These are phyloP conservation scores for Cenchrus purpureus DNA, from an alignment of 176 grass and related monocot genomes.

Conservation along the genomic window DNA sequence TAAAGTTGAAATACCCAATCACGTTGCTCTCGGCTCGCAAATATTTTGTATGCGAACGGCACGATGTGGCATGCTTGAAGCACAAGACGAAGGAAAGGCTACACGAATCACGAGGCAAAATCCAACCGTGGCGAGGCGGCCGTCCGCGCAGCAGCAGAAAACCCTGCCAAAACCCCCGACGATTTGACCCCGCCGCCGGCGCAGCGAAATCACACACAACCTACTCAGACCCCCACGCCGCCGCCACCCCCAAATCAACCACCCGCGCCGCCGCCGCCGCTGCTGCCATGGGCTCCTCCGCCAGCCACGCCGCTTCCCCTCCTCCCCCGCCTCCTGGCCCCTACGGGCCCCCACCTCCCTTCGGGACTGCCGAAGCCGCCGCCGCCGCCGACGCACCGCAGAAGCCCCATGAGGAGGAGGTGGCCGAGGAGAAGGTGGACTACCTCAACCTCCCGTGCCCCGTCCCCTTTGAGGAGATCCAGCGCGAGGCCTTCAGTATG, in stretches of 20 bases:
- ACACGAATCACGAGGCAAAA: neutral
- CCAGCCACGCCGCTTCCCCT: conserved; percentile 42
- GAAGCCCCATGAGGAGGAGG: conserved; percentile 27
- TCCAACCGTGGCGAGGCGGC: neutral
- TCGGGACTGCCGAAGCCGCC: neutral
- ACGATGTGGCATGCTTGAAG: neutral
- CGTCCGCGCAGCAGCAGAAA: conserved; percentile 10
- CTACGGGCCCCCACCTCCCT: conserved; percentile 7
- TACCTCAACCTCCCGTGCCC: conserved; percentile 80
- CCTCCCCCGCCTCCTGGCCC: neutral
- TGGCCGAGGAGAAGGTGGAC: conserved; percentile 64
- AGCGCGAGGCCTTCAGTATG: conserved; percentile 73
- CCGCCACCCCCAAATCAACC: conserved; percentile 22
- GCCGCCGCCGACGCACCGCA: neutral
- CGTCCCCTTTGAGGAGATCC: conserved; percentile 62
- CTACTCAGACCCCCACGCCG: conserved; percentile 10
- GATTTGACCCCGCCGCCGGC: conserved; percentile 26
- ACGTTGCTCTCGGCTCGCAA: no score
- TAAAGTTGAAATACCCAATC: neutral
- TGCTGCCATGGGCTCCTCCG: conserved; percentile 43
- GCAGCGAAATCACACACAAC: conserved; percentile 15
- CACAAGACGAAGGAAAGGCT: neutral
- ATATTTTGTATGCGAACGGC: neutral
- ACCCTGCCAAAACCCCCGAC: conserved; percentile 59
- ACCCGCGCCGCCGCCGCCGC: neutral